Evolutionary conservation across 2,329 filamentous ascomycete genomes (phyloP).

Genomic region (Talaromyces islandicus): DNA sequence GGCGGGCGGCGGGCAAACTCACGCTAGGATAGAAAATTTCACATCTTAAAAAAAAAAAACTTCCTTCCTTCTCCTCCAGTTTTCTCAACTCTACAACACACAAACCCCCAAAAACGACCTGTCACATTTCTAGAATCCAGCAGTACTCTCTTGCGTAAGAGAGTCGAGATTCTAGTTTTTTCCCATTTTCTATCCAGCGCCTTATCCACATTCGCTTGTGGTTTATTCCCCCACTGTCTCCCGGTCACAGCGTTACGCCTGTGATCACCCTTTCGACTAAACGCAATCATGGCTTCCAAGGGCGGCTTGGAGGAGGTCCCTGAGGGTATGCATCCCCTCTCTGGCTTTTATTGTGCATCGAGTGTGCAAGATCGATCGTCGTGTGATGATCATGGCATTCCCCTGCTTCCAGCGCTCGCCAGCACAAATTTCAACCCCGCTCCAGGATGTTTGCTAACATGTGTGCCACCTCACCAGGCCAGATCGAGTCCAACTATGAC

Average conservation of each 20-base stretch:
- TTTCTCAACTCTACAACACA: constrained; percentile 15
- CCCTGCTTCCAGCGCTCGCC: not conserved
- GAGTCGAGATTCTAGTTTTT: constrained; percentile 31
- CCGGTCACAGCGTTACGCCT: constrained; percentile 72
- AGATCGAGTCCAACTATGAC: constrained; percentile 99
- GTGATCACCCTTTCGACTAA: constrained; percentile 53
- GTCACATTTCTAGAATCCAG: constrained; percentile 20
- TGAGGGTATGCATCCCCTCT: constrained; percentile 64
- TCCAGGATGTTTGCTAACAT: constrained; percentile 7
- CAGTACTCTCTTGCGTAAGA: constrained; percentile 24
- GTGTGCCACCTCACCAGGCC: constrained; percentile 54
- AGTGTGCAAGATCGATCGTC: not conserved
- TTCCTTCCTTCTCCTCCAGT: constrained; percentile 16
- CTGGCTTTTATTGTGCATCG: not conserved
- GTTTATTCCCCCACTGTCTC: constrained; percentile 26
- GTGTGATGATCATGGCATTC: not conserved
- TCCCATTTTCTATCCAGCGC: constrained; percentile 13
- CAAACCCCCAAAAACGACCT: constrained; percentile 10
- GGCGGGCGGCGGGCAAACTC: constrained; percentile 11
- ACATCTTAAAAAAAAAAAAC: constrained; percentile 14
- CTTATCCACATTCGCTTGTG: constrained; percentile 25
- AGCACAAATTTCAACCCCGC: not conserved
- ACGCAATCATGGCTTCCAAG: constrained; percentile 96
- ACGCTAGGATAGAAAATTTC: constrained; percentile 23
- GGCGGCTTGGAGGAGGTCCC: constrained; percentile 98